phyloP scores from a whole-genome alignment of 1,284 basidiomycete genomes.

The Rhodotorula sp. region DNA sequence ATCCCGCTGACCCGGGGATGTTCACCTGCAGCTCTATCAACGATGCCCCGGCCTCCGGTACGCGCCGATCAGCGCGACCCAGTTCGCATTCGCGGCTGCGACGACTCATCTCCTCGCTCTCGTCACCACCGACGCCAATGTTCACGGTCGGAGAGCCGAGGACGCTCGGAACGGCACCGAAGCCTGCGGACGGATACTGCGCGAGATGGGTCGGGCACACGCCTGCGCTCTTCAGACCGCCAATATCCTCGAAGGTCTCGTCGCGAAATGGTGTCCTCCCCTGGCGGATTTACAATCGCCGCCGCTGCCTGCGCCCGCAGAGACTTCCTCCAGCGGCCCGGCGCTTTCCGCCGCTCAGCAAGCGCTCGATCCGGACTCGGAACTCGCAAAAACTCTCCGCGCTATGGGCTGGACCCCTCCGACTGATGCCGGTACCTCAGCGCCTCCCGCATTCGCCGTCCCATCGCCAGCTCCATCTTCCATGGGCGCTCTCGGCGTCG shows the following conservation, averaged over 20 bases:
- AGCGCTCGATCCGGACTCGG: constrained; percentile 16
- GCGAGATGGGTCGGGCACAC: constrained; percentile 19
- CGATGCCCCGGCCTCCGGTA: constrained; percentile 61
- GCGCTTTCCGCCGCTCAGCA: not conserved
- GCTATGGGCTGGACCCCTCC: constrained; percentile 25
- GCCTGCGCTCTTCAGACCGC: constrained; percentile 13
- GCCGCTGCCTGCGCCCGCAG: not conserved
- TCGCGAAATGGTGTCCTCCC: constrained; percentile 17
- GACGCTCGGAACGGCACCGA: constrained; percentile 7
- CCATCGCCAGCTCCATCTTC: no score
- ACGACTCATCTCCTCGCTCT: constrained; percentile 62
- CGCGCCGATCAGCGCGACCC: constrained; percentile 62
- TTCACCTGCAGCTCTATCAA: constrained; percentile 52
- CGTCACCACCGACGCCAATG: constrained; percentile 44
- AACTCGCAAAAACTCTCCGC: constrained; percentile 6
- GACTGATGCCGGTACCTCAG: not conserved
- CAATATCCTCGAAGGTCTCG: constrained; percentile 15
- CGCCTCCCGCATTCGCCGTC: not conserved
- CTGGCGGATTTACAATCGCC: no score
- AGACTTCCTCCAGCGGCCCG: not conserved
- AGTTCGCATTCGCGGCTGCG: constrained; percentile 65
- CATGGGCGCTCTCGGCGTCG: no score
- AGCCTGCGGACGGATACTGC: constrained; percentile 9
- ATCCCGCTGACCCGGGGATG: constrained; percentile 27
- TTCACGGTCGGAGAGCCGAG: constrained; percentile 3